These are phyloP conservation scores for Starmerella sp. DNA, from an alignment of 805 yeast genomes.

Conservation along the genomic window DNA sequence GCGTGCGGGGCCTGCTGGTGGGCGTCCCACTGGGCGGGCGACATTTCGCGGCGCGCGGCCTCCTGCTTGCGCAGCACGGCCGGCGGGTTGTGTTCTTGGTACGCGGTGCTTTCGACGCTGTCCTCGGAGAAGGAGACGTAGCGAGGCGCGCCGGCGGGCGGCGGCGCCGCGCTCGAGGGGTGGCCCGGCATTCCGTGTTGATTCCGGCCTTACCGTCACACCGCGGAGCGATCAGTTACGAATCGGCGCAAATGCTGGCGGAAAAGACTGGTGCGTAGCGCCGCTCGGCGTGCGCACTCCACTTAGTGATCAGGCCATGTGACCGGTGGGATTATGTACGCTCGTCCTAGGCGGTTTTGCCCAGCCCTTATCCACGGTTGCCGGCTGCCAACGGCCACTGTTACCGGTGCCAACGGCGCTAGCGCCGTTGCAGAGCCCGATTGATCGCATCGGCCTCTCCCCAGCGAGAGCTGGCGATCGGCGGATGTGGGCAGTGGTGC, in stretches of 20 bases:
- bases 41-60: constrained; percentile 20
- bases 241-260: background rate
- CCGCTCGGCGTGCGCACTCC: background rate
- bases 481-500: too few species aligned
- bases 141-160: constrained; percentile 2
- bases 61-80: constrained; percentile 21
- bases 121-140: constrained; percentile 21
- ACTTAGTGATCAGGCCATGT: background rate
- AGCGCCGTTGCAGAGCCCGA: too few species aligned
- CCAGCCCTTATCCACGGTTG: too few species aligned
- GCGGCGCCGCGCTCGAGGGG: background rate
- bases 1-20: background rate
- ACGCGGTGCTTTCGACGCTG: constrained; percentile 20
- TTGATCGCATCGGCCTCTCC: too few species aligned
- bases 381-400: too few species aligned
- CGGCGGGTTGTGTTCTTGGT: constrained; percentile 26
- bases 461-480: too few species aligned
- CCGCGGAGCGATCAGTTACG: background rate
- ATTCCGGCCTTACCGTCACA: background rate
- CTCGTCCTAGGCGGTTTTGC: background rate
- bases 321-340: background rate
- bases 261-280: background rate
- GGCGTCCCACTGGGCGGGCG: constrained; percentile 6
- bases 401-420: too few species aligned
- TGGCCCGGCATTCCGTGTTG: constrained; percentile 5